Conservation (phyloP, 2,329 filamentous ascomycete species). For the Leptographium flavum region DNA sequence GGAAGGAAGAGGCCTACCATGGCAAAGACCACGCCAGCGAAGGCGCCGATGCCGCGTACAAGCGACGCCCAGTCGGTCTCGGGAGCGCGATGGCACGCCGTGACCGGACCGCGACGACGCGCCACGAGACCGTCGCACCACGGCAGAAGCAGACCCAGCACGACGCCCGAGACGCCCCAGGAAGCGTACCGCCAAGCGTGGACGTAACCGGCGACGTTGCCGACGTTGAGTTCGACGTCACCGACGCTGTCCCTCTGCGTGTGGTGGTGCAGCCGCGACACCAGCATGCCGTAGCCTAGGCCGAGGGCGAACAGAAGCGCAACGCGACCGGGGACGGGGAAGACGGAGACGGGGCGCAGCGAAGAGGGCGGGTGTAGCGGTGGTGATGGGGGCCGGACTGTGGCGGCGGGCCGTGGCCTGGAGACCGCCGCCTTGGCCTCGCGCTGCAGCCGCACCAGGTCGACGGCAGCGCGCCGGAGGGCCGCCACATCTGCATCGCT, state of each 20-base stretch:
- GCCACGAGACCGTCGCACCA: constrained; percentile 72
- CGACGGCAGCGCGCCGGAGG: constrained; percentile 9
- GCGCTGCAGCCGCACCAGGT: constrained; percentile 10
- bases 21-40: constrained; percentile 46
- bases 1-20: constrained; percentile 49
- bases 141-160: constrained; percentile 65
- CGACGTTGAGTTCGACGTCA: constrained; percentile 10
- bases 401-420: too few species aligned
- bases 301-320: constrained; percentile 64
- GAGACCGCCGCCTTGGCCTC: not conserved
- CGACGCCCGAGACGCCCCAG: constrained; percentile 72
- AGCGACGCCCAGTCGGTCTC: constrained; percentile 60
- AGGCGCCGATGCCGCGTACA: constrained; percentile 43
- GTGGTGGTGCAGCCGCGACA: constrained; percentile 64
- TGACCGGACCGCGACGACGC: constrained; percentile 19
- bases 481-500: constrained; percentile 6
- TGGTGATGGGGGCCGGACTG: too few species aligned
- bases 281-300: constrained; percentile 66
- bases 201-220: constrained; percentile 28
- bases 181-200: constrained; percentile 51
- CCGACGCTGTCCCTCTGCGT: constrained; percentile 21
- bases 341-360: constrained; percentile 15
- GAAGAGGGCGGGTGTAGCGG: too few species aligned
- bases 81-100: constrained; percentile 21
- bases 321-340: constrained; percentile 43